Evolutionary conservation across 2,329 filamentous ascomycete species (phyloP).

Genomic region (Talaromyces sp.): DNA sequence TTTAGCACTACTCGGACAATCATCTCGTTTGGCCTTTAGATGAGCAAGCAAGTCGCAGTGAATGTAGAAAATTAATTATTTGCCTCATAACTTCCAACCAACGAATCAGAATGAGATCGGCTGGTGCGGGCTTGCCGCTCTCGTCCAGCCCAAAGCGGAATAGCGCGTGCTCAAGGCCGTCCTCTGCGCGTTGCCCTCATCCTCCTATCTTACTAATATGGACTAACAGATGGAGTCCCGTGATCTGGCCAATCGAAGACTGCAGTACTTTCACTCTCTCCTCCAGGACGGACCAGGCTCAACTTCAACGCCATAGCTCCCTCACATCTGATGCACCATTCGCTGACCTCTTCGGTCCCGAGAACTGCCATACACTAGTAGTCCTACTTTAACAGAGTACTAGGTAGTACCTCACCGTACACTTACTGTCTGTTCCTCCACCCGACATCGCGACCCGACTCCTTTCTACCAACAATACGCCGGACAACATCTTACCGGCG

Average conservation of each 20-base stretch:
- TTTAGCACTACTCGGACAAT: too few species aligned
- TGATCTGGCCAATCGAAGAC: conserved; percentile 7
- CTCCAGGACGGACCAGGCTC: neutral
- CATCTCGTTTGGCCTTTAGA: too few species aligned
- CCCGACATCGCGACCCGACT: too few species aligned
- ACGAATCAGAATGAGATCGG: neutral
- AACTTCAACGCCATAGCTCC: conserved; percentile 5
- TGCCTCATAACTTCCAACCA: neutral
- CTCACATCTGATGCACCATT: neutral
- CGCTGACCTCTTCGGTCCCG: conserved; percentile 6
- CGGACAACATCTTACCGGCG: conserved; percentile 2
- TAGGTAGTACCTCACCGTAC: neutral
- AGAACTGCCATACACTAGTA: neutral
- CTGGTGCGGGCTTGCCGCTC: neutral
- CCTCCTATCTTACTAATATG: neutral
- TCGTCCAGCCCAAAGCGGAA: conserved; percentile 1
- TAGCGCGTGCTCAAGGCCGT: conserved; percentile 17
- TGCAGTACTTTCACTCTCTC: neutral
- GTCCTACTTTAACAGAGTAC: neutral
- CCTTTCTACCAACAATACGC: neutral
- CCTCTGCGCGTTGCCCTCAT: conserved; percentile 11
- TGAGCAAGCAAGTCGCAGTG: too few species aligned
- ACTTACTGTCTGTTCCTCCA: too few species aligned
- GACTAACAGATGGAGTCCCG: neutral
- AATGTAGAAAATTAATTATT: neutral